Evolutionary conservation across 2,329 filamentous ascomycete genomes (phyloP).

Genomic region (Neurospora crassa): DNA sequence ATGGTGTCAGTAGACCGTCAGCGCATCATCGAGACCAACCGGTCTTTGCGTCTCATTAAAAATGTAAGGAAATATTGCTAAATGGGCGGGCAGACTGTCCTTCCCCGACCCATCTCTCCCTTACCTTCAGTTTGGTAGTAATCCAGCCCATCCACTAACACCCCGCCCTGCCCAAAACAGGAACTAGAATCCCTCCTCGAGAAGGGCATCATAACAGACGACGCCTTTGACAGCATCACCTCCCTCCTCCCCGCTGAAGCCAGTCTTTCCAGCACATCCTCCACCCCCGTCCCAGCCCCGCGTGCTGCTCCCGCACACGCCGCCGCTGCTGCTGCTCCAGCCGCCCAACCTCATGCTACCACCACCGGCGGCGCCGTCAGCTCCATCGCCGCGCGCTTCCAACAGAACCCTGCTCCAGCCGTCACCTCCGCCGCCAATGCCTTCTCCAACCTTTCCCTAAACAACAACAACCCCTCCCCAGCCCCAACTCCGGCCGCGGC

Average conservation of each 20-base stretch:
- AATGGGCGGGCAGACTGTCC: background rate
- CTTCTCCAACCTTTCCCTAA: conserved; percentile 32
- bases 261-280: conserved; percentile 34
- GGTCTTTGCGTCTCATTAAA: conserved; percentile 80
- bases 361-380: conserved; percentile 14
- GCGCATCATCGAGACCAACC: conserved; percentile 61
- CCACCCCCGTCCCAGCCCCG: conserved; percentile 29
- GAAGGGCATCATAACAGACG: conserved; percentile 65
- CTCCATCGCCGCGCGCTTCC: conserved; percentile 9
- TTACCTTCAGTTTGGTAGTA: background rate
- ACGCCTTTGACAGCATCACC: conserved; percentile 66
- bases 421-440: conserved; percentile 12
- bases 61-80: conserved; percentile 43
- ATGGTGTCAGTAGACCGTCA: conserved; percentile 45
- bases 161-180: conserved; percentile 34
- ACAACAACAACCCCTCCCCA: conserved; percentile 17
- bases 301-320: conserved; percentile 12
- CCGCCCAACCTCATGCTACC: conserved; percentile 19
- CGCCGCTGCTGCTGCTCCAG: conserved; percentile 5
- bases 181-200: conserved; percentile 87
- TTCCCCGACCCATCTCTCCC: background rate
- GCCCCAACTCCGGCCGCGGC: conserved; percentile 23
- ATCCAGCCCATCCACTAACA: conserved; percentile 10
- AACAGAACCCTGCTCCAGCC: background rate
- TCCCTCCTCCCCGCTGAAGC: conserved; percentile 65